Base-by-base conservation (phyloP, 129 eudicot species). In the Flaveria robusta region DNA sequence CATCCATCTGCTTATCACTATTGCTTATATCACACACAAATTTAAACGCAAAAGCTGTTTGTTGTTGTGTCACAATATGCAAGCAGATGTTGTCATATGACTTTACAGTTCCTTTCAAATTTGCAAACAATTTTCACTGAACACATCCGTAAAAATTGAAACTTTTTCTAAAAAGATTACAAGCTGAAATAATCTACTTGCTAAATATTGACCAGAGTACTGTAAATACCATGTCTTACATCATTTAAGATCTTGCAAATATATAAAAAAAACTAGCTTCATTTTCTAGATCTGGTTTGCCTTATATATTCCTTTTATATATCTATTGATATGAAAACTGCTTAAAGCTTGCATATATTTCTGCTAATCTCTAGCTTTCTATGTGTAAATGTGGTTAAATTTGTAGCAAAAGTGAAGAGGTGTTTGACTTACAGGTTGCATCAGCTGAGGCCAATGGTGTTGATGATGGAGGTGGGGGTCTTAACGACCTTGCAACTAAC, bases 401-500 rank as follows among this genome's bases (percentile, higher is more conserved):
- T 8, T 65, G 26, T 20, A 16, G 11, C 24, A 49, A 10, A 74
- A 63, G 4, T 41, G 49, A 66, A 59, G 23, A 45, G 63, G 56
- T 77, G 16, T 55, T 41, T 27, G 10, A 69, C 76, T 69, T 22
- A 71, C 82, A 79, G 81, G 58, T 55, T 14, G 43, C 55, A 76
- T 65, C 74, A 19, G 72, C 65, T 8, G 56, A 66, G 55, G 63
- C 66, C 24, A 46, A 2, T 29, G 60, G 11, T 24, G 34, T 5
- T 9, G 20, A 34, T 52, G 67, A 52, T 37, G 74, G 52, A 11
- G 66, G 74, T 76, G 74, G 80, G 54, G 67, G 74, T 22, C 64
- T 42, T 9, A 68, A 68, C 70, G 23, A 77, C 70, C 81, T 55
- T 68, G 81, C 70, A 77, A 55, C 59, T 67, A 77, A 67, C 81